A percentile compares a stretch with the other conserved stretches of the same genome.
phyloP scores from a whole-genome alignment of 495 filamentous ascomycete genomes.

The Aeminium ludgeri region DNA sequence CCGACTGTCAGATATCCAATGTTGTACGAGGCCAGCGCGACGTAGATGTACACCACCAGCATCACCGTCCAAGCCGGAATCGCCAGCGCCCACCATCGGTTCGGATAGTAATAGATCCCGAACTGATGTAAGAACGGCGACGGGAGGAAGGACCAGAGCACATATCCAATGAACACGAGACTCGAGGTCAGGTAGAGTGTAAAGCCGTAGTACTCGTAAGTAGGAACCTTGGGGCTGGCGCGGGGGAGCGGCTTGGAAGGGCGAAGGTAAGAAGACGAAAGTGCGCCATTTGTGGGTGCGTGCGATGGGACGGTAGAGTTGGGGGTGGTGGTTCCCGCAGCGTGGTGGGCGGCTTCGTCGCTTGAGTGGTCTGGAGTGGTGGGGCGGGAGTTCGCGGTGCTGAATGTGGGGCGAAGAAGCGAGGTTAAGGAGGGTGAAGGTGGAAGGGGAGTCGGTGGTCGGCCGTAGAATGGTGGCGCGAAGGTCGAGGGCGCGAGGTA shows the following conservation, averaged over 20 bases:
- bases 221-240: constrained; percentile 82
- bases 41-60: constrained; percentile 77
- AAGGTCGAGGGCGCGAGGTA: constrained; percentile 22
- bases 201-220: constrained; percentile 98
- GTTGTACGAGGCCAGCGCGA: constrained; percentile 84
- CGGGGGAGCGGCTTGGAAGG: constrained; percentile 61
- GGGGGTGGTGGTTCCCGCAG: constrained; percentile 16
- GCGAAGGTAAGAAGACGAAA: constrained; percentile 43
- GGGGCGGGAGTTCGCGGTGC: constrained; percentile 56
- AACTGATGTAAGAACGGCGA: constrained; percentile 81
- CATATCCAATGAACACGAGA: constrained; percentile 68
- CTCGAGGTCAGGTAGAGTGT: constrained; percentile 78
- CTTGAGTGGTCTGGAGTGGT: constrained; percentile 85
- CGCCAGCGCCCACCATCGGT: constrained; percentile 92
- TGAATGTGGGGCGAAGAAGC: constrained; percentile 62
- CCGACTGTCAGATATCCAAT: constrained; percentile 71
- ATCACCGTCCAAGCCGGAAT: constrained; percentile 83
- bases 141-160: constrained; percentile 88
- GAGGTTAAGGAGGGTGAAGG: constrained; percentile 92
- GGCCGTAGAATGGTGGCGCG: constrained; percentile 32
- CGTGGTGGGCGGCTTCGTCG: constrained; percentile 56
- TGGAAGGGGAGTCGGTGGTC: constrained; percentile 49
- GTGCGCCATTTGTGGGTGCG: constrained; percentile 8
- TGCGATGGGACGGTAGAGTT: constrained; percentile 37
- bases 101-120: constrained; percentile 91